Base-by-base conservation (phyloP, 2,329 filamentous ascomycete genomes). In the Aspergillus bombycis region DNA sequence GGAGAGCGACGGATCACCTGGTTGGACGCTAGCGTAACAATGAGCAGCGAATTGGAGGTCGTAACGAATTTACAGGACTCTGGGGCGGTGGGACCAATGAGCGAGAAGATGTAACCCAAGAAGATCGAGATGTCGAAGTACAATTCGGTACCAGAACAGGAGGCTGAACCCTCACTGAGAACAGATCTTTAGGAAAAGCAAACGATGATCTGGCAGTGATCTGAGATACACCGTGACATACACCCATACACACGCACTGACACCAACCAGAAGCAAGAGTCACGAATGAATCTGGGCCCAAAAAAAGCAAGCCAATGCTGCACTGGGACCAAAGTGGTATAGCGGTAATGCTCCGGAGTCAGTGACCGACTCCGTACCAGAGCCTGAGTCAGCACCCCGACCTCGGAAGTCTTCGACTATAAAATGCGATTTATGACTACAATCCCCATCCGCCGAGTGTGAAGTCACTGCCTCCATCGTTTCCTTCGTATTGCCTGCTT, bases 361-460 rank as follows among this genome's bases (percentile, higher is more conserved):
- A 62, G 52, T 62, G 58, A 62, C 62, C 41, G 14, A 55, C 52
- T 55, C 52, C 52, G 52, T 55, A 16, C 52, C 21, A 48, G 36
- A 26, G 67, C 59, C 61, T 77, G 74, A 76, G 67, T 76, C 74
- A 77, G 73, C 74, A 54, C 68, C 71, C 76, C 75, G 76, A 78
- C 68, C 71, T 77, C 76, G 75, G 76, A 74, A 68, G 65, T 46
- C 56, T 62, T 63, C 53, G 54, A 60, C 57, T 45, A 68, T 63
- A 66, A 62, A 67, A 67, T 64, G 61, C 46, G 53, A 68, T 70
- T 68, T 66, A 67, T 57, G 58, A 62, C 62, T 65, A 55, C 59
- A 65, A 65, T 60, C 58, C 56, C 61, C 48, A 45, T 46, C 50
- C 55, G 52, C 45, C 59, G 30, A 52, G 52, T 55, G 52, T 55